phyloP scores from a whole-genome alignment of 2,329 filamentous ascomycete species.

The Pyricularia grisea region DNA sequence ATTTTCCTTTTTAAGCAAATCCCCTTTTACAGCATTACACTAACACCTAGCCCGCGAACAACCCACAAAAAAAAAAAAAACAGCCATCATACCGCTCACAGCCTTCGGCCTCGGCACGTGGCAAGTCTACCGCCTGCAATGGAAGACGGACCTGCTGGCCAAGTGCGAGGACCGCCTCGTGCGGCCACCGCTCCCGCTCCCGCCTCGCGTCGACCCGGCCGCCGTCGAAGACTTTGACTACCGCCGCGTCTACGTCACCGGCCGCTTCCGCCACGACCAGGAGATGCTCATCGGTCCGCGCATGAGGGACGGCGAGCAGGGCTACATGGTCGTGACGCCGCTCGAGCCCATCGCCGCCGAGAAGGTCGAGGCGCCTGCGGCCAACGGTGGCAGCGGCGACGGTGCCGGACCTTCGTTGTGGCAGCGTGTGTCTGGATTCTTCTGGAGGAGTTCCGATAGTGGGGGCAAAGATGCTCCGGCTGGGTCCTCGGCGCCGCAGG shows the following conservation, averaged over 20 bases:
- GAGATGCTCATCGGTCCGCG: constrained; percentile 96
- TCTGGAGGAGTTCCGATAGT: not conserved
- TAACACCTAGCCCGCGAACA: not conserved
- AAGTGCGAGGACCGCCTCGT: constrained; percentile 88
- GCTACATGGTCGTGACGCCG: constrained; percentile 86
- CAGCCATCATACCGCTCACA: constrained; percentile 79
- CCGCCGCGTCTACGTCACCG: constrained; percentile 67
- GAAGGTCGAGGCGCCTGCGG: not conserved
- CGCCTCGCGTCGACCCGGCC: constrained; percentile 70
- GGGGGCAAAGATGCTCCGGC: not conserved
- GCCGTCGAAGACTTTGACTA: constrained; percentile 88
- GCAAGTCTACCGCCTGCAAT: constrained; percentile 87
- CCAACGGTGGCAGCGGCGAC: not conserved
- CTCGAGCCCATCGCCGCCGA: constrained; percentile 43
- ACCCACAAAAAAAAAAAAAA: no score
- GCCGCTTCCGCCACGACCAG: constrained; percentile 71
- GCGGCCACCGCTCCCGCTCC: constrained; percentile 75
- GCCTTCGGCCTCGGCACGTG: constrained; percentile 86
- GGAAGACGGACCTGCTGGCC: constrained; percentile 90
- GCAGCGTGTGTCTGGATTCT: not conserved
- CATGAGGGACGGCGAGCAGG: constrained; percentile 79
- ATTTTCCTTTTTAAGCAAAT: not conserved
- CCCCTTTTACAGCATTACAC: not conserved
- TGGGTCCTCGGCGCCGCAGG: constrained; percentile 15
- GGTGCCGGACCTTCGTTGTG: constrained; percentile 9